phyloP scores from a whole-genome alignment of 306 rosid genomes.

The Myrica gale region DNA sequence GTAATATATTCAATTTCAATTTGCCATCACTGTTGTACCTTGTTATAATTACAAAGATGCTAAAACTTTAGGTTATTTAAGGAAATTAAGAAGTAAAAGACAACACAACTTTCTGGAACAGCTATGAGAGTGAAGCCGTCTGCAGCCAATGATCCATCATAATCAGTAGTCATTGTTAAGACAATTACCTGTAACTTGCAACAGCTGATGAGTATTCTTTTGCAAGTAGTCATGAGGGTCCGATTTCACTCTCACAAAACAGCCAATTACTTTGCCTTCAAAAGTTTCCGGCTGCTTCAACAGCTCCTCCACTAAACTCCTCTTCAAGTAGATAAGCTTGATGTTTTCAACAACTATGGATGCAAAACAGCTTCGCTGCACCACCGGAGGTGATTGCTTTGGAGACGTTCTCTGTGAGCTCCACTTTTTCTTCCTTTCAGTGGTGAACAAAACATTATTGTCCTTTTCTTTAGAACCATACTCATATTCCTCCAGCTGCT shows the following conservation, averaged over 20 bases:
- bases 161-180: neutral
- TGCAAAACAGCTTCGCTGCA: constrained; percentile 42
- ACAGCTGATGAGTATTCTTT: constrained; percentile 30
- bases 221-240: constrained; percentile 30
- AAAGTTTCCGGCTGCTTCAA: constrained; percentile 43
- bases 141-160: neutral
- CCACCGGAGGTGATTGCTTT: constrained; percentile 28
- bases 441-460: constrained; percentile 13
- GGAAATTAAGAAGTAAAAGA: neutral
- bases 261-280: constrained; percentile 46
- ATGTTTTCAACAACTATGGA: constrained; percentile 40
- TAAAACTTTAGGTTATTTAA: neutral
- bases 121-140: neutral
- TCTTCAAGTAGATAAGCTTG: constrained; percentile 49
- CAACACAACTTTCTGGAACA: neutral
- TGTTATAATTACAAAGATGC: neutral
- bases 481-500: constrained; percentile 8
- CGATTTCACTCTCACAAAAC: constrained; percentile 42
- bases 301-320: constrained; percentile 53
- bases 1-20: no score
- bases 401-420: constrained; percentile 25
- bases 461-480: constrained; percentile 20
- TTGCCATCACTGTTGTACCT: neutral
- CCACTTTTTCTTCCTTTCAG: constrained; percentile 31
- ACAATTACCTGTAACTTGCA: constrained; percentile 38